phyloP scores from a whole-genome alignment of 2,329 filamentous ascomycete genomes.

The Cercospora nicotianae region DNA sequence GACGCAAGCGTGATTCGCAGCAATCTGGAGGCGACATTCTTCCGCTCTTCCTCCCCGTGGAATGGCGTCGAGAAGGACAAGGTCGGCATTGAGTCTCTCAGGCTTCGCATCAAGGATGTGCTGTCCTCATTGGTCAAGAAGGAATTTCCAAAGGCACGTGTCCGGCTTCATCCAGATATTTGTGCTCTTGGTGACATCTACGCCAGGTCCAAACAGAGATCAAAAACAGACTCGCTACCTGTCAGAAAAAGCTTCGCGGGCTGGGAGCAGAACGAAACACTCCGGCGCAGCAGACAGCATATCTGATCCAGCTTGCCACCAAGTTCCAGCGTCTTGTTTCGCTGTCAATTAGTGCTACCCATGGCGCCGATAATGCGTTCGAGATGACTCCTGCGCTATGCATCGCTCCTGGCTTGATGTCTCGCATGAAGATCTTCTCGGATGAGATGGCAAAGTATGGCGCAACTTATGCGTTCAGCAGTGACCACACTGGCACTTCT shows the following conservation, averaged over 20 bases:
- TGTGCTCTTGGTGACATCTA: neutral
- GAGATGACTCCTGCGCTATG: conserved; percentile 35
- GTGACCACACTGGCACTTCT: neutral
- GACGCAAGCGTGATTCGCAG: conserved; percentile 16
- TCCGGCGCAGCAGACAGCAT: conserved; percentile 48
- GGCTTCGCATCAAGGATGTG: conserved; percentile 44
- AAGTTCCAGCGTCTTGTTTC: conserved; percentile 43
- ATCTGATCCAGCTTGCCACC: conserved; percentile 48
- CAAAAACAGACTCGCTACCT: conserved; percentile 29
- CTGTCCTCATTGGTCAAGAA: conserved; percentile 46
- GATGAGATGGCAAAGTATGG: conserved; percentile 32
- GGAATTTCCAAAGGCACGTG: conserved; percentile 48
- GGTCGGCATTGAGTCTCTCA: conserved; percentile 46
- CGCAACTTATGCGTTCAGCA: conserved; percentile 33
- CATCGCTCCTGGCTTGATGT: conserved; percentile 39
- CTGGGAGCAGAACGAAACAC: conserved; percentile 54
- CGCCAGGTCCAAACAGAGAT: conserved; percentile 35
- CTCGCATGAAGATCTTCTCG: conserved; percentile 33
- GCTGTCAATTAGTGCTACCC: conserved; percentile 41
- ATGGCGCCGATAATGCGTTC: conserved; percentile 41
- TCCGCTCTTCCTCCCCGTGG: conserved; percentile 40
- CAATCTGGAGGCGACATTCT: conserved; percentile 41
- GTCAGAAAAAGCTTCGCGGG: conserved; percentile 39
- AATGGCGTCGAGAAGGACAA: conserved; percentile 40
- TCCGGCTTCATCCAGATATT: neutral